Evolutionary conservation across 176 grass and related monocot species (phyloP).

Genomic region (Saccharum officinarum): DNA sequence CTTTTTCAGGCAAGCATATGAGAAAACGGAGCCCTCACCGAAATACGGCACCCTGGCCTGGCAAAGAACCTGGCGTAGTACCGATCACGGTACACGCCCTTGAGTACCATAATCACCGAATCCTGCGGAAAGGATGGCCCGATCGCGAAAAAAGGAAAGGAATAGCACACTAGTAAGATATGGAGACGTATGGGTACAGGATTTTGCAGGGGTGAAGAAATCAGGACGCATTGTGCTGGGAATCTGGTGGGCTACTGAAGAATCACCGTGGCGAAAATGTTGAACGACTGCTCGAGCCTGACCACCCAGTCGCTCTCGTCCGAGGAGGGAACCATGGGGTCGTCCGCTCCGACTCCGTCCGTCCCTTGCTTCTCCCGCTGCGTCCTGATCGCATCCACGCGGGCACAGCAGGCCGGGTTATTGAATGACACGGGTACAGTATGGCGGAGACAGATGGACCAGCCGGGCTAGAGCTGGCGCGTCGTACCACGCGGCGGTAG

Average conservation of each 20-base stretch:
- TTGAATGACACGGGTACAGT: not conserved
- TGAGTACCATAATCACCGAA: conserved; percentile 55
- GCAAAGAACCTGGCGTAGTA: conserved; percentile 93
- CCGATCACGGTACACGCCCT: conserved; percentile 62
- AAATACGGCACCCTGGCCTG: conserved; percentile 96
- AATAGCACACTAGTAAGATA: not conserved
- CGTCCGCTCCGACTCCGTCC: not conserved
- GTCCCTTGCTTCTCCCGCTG: conserved; percentile 46
- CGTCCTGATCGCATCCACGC: conserved; percentile 46
- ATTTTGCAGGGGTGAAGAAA: too few species aligned
- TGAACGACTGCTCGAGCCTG: conserved; percentile 65
- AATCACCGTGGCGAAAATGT: conserved; percentile 70
- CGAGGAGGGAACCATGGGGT: not conserved
- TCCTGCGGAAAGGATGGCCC: conserved; percentile 77
- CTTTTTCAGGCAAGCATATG: not conserved
- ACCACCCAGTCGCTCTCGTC: conserved; percentile 41
- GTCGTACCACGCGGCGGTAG: not conserved
- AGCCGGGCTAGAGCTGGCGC: not conserved
- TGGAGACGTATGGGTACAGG: not conserved
- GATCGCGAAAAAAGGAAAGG: too few species aligned
- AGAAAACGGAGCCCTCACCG: conserved; percentile 49
- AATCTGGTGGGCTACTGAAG: too few species aligned
- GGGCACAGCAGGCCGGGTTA: not conserved
- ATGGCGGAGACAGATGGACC: not conserved
- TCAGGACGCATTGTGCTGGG: too few species aligned